Base-by-base conservation (phyloP, 768 basidiomycete genomes). In the Dentipellis sp. region DNA sequence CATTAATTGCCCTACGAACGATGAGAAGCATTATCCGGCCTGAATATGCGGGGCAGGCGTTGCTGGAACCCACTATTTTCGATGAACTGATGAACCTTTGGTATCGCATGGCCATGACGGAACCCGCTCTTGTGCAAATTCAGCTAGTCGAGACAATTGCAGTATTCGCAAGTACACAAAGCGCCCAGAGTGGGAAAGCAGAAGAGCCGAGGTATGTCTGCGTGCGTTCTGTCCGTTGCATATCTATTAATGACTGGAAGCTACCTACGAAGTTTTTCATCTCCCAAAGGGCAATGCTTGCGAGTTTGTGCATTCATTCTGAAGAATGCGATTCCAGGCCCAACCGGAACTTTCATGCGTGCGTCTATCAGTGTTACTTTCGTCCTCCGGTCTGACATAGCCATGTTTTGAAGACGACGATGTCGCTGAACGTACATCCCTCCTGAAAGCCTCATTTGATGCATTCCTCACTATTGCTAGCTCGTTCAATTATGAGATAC, bases 41-140 rank as follows among this genome's bases (percentile, higher is more conserved):
- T 0, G 82, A 88, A 58, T 90, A 91, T 64, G 80, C 86, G 1
- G 95, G 95, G 1, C 80, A 78, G 29, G 89, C 86, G 0, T 78
- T 97, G 36, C 75, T 88, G 56, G 88, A 94, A 39, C 84, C 86
- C 2, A 78, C 83, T 0, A 81, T 91, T 23, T 95, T 95, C 65
- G 91, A 93, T 49, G 95, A 99, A 69, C 83, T 98, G 46, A 81
- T 87, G 62, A 86, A 85, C 49, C 73, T 97, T 4, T 91, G 86
- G 66, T 93, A 95, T 66, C 82, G 95, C 5, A 82, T 97, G 70
- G 91, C 87, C 0, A 83, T 97, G 78, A 89, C 88, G 0, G 94
- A 95, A 65, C 74, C 84, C 0, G 83, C 90, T 1, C 72, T 64
- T 0, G 78, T 91, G 34, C 88, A 93, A 63, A 71, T 80, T 0